Percentiles rank a stretch among this genome's conserved stretches.
phyloP scores from a whole-genome alignment of 2,329 filamentous ascomycete species.

The Pseudogymnoascus sp. region DNA sequence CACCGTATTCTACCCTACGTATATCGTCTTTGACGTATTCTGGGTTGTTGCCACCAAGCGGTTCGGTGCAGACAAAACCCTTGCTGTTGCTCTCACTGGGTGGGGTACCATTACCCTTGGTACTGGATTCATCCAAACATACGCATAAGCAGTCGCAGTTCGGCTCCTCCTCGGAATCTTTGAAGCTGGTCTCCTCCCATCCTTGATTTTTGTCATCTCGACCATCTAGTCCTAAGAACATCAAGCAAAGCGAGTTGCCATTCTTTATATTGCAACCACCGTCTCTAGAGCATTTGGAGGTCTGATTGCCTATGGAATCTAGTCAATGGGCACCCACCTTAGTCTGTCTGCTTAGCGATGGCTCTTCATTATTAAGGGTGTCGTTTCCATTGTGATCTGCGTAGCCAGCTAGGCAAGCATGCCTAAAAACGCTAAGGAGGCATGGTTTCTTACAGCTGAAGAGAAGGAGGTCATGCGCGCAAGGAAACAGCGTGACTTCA shows the following conservation, averaged over 20 bases:
- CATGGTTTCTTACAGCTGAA: constrained; percentile 25
- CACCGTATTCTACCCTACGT: constrained; percentile 18
- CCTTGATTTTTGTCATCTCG: constrained; percentile 25
- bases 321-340: constrained; percentile 20
- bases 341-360: constrained; percentile 25
- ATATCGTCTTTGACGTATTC: constrained; percentile 21
- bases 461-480: constrained; percentile 22
- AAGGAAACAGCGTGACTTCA: constrained; percentile 25
- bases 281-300: not conserved
- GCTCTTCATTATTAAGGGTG: constrained; percentile 23
- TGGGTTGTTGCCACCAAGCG: constrained; percentile 19
- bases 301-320: too few species aligned
- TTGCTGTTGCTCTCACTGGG: constrained; percentile 9
- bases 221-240: constrained; percentile 25
- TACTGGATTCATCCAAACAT: too few species aligned
- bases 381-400: constrained; percentile 21
- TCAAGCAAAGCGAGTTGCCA: constrained; percentile 25
- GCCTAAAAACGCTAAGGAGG: constrained; percentile 22
- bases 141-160: constrained; percentile 11
- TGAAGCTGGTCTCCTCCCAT: constrained; percentile 27
- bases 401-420: constrained; percentile 20
- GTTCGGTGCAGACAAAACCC: constrained; percentile 13
- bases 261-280: constrained; percentile 22
- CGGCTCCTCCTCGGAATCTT: constrained; percentile 25
- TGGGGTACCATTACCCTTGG: constrained; percentile 11